A percentile compares a stretch with the other conserved stretches of the same genome.
These are phyloP conservation scores for Suhomyces kilbournensis DNA, from an alignment of 805 yeast genomes.

Conservation along the genomic window DNA sequence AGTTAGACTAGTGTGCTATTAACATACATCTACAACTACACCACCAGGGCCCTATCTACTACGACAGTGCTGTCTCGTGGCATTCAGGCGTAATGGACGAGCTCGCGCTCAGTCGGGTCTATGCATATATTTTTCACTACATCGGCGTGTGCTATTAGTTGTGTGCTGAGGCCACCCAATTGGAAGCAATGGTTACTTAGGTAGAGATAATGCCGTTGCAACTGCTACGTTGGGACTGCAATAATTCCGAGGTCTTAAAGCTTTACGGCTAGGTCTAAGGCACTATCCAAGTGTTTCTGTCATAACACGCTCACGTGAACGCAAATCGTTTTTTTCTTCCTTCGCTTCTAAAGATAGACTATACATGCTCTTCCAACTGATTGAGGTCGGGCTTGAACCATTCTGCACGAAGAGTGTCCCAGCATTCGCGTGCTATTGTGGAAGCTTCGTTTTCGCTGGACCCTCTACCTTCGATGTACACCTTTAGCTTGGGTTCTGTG, in stretches of 20 bases:
- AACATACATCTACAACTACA: background rate
- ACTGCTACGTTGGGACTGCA: background rate
- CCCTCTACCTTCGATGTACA: constrained; percentile 79
- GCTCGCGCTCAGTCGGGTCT: background rate
- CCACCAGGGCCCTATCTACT: background rate
- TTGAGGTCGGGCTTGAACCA: constrained; percentile 69
- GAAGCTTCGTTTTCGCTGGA: constrained; percentile 38
- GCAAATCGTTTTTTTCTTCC: background rate
- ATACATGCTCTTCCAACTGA: constrained; percentile 33
- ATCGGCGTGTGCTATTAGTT: background rate
- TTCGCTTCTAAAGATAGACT: background rate
- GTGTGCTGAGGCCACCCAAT: background rate
- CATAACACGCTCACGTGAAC: background rate
- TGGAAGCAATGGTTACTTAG: background rate
- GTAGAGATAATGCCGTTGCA: background rate
- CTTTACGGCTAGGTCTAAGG: background rate
- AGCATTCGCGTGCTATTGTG: constrained; percentile 56
- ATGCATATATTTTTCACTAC: background rate
- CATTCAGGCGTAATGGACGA: background rate
- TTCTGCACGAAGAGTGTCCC: constrained; percentile 54
- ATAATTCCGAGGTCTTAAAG: background rate
- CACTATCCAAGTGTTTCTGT: background rate
- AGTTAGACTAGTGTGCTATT: background rate
- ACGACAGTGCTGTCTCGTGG: background rate
- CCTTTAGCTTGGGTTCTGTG: constrained; percentile 91